Percentiles rank a stretch among this genome's conserved stretches.
These are phyloP conservation scores for Cercospora sesami DNA, from an alignment of 2,329 filamentous ascomycete genomes.

Conservation along the genomic window DNA sequence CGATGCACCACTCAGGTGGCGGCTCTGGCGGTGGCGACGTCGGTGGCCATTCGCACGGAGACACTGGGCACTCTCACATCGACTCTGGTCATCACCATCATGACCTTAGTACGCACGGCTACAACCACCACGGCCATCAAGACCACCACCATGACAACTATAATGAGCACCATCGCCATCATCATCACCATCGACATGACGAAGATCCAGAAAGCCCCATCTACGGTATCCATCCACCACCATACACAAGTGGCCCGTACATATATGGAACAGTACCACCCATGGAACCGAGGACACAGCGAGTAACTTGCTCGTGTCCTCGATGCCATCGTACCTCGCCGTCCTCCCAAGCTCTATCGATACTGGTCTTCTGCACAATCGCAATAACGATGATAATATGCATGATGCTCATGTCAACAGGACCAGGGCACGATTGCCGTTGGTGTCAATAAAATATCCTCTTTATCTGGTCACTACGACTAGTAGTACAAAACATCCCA, in stretches of 20 bases:
- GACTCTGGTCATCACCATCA: slow-evolving; percentile 1
- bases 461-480: not conserved
- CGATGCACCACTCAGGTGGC: slow-evolving; percentile 4
- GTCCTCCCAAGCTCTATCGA: not conserved
- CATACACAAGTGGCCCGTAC: not conserved
- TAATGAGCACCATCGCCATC: slow-evolving; percentile 1
- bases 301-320: not conserved
- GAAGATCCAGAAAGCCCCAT: not conserved
- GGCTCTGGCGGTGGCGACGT: slow-evolving; percentile 1
- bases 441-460: not conserved
- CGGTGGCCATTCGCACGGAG: not conserved
- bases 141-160: not conserved
- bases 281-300: not conserved
- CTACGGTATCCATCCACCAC: not conserved
- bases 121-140: not conserved
- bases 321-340: not conserved
- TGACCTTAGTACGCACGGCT: not conserved
- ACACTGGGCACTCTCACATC: slow-evolving; percentile 2
- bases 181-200: not conserved
- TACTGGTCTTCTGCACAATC: slow-evolving; percentile 1
- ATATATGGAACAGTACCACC: not conserved
- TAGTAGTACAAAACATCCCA: slow-evolving; percentile 19
- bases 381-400: not conserved
- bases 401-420: not conserved
- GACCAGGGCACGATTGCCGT: not conserved